Evolutionary conservation across 2,329 filamentous ascomycete species (phyloP).

Genomic region (Sporothrix schenckii): DNA sequence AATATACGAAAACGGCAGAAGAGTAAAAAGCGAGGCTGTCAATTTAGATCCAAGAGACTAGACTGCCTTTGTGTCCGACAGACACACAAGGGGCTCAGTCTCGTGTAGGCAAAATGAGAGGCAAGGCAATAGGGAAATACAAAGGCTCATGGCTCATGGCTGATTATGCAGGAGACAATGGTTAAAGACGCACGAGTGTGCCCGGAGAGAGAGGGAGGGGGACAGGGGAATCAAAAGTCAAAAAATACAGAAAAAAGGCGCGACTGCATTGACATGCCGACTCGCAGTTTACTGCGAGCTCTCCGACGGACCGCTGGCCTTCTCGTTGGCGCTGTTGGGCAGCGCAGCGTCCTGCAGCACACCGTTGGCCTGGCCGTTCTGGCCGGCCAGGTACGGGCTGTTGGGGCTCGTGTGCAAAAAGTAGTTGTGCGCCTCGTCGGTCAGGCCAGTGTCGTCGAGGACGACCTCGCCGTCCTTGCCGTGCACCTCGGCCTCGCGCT

Average conservation of each 20-base stretch:
- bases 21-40: neutral
- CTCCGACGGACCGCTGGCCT: slow-evolving; percentile 16
- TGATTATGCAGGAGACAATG: neutral
- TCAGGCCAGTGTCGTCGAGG: slow-evolving; percentile 54
- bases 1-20: neutral
- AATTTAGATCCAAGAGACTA: neutral
- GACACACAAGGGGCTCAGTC: too few species aligned
- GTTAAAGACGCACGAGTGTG: neutral
- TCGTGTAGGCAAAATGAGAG: too few species aligned
- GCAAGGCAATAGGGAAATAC: neutral
- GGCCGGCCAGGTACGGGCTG: slow-evolving; percentile 33
- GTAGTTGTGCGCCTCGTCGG: slow-evolving; percentile 58
- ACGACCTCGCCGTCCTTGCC: slow-evolving; percentile 42
- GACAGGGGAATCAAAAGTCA: slow-evolving; percentile 6
- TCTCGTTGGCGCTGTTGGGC: slow-evolving; percentile 26
- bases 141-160: slow-evolving; percentile 2
- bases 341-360: slow-evolving; percentile 31
- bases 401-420: slow-evolving; percentile 48
- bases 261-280: too few species aligned
- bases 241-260: neutral
- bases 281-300: slow-evolving; percentile 1
- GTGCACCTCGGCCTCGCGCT: slow-evolving; percentile 54
- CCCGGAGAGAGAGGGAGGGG: too few species aligned
- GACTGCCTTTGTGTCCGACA: neutral
- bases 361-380: slow-evolving; percentile 30